These are phyloP conservation scores for Globisporangium sylvaticum DNA, from an alignment of 352 stramenopile genomes.

Conservation along the genomic window DNA sequence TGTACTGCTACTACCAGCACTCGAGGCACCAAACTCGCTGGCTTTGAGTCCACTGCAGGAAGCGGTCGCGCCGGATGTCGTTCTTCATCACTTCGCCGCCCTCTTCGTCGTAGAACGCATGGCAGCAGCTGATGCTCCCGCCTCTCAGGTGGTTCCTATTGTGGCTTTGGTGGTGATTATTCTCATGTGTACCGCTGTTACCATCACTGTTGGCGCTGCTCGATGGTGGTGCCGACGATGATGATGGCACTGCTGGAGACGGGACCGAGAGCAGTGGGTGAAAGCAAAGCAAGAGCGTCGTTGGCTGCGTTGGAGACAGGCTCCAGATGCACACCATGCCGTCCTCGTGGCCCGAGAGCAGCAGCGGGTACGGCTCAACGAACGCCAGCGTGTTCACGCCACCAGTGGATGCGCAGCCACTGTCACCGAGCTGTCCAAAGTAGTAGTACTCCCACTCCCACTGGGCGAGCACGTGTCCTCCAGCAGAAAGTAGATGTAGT, in stretches of 20 bases:
- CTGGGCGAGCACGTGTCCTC: constrained; percentile 46
- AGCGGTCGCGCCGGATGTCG: constrained; percentile 41
- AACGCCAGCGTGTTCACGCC: constrained; percentile 55
- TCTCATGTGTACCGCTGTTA: not conserved
- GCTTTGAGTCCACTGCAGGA: constrained; percentile 17
- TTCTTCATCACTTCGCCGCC: constrained; percentile 46
- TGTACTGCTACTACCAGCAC: not conserved
- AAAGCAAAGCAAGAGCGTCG: constrained; percentile 37
- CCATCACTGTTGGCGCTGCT: not conserved
- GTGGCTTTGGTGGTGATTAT: not conserved
- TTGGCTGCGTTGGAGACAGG: constrained; percentile 44
- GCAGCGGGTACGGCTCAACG: constrained; percentile 67
- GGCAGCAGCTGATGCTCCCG: constrained; percentile 39
- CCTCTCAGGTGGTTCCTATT: constrained; percentile 9
- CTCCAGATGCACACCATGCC: constrained; percentile 58
- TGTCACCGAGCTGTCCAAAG: constrained; percentile 9
- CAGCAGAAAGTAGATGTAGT: constrained; percentile 82
- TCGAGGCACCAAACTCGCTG: not conserved
- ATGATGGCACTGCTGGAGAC: not conserved
- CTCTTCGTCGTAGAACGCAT: constrained; percentile 60
- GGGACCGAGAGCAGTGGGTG: constrained; percentile 13
- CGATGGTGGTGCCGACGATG: not conserved
- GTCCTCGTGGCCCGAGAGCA: constrained; percentile 70
- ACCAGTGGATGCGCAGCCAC: not conserved
- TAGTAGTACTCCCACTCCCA: not conserved